Base-by-base conservation (phyloP, 495 filamentous ascomycete genomes). In the Neurospora sp. region DNA sequence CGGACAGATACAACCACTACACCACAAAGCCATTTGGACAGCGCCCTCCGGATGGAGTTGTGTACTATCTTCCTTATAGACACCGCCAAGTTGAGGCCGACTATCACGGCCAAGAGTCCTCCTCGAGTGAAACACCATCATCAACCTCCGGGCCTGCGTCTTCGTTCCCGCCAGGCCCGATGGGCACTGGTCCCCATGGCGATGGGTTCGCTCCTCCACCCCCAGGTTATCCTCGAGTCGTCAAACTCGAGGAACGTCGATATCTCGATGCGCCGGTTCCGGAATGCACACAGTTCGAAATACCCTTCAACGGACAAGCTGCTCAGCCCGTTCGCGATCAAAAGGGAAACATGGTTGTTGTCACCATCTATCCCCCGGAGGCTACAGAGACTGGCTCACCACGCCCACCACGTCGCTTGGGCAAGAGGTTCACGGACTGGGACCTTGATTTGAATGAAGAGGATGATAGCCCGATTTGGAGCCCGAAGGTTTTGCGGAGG, bases 171-270 rank as follows among this genome's bases (percentile, higher is more conserved):
- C 73, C 48, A 71, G 76, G 69, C 70, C 77, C 22, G 10, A 71
- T 35, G 42, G 77, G 73, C 1, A 69, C 76, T 11, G 74, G 76
- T 20, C 74, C 75, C 44, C 73, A 71, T 4, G 73, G 70, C 40
- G 69, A 72, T 35, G 41, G 68, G 38, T 76, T 74, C 68, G 27
- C 68, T 5, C 69, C 72, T 4, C 75, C 74, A 0, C 76, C 74
- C 0, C 75, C 79, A 1, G 74, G 85, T 18, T 96, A 92, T 77
- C 92, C 93, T 1, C 88, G 88, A 42, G 85, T 91, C 46, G 84
- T 97, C 76, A 96, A 96, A 80, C 85, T 96, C 40, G 89, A 93
- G 78, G 94, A 97, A 80, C 89, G 89, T 44, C 87, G 93, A n/a
- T 74, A 89, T 79, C 75, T 84, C 71, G 73, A 74, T 75, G 72